Base-by-base conservation (phyloP, 177 flowering plant species). In the Telopea speciosissima region DNA sequence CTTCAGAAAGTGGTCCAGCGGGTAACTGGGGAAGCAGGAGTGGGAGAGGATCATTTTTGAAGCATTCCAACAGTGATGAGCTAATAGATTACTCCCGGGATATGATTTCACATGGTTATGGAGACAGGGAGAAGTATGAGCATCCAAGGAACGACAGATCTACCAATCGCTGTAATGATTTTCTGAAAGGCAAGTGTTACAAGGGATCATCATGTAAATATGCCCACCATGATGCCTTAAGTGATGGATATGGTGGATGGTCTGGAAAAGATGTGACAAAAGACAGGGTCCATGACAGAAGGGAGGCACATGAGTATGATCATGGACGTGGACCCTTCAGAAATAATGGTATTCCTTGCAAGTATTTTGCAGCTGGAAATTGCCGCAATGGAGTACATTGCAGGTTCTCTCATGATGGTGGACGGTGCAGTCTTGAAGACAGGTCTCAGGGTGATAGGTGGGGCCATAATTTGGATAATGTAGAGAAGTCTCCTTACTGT, bases 161-260 rank as follows among this genome's bases (percentile, higher is more conserved):
- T 44, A 44, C 73, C 8, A 42, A 56, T 63, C 56, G 26, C 31
- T 85, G 87, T 68, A 60, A 69, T 26, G 77, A 78, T 26, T 85
- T 83, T 72, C 63, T 66, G 67, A 69, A 40, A 72, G 84, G 81
- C 22, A 78, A 70, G 61, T 79, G 78, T 75, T 44, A 54, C 25
- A 76, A 78, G 67, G 85, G 85, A 23, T 81, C 83, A 31, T 69
- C 81, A 28, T 80, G 82, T 79, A 78, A 63, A 70, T 80, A 71
- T 69, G 71, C 69, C n/a, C 86, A 84, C 70, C 69, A 74, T 69
- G 67, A 62, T 71, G 72, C 63, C 61, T 59, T 72, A 14, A 68
- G 68, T 52, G 83, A 74, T 64, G 69, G 70, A 56, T 31, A 28
- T 72, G 82, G 75, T 40, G 74, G 60, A 68, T 54, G 72, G 68